Percentiles rank a stretch among this genome's conserved stretches.
Evolutionary conservation across 257 asterid genomes (phyloP).

Genomic region (Solanum pinnatisectum): DNA sequence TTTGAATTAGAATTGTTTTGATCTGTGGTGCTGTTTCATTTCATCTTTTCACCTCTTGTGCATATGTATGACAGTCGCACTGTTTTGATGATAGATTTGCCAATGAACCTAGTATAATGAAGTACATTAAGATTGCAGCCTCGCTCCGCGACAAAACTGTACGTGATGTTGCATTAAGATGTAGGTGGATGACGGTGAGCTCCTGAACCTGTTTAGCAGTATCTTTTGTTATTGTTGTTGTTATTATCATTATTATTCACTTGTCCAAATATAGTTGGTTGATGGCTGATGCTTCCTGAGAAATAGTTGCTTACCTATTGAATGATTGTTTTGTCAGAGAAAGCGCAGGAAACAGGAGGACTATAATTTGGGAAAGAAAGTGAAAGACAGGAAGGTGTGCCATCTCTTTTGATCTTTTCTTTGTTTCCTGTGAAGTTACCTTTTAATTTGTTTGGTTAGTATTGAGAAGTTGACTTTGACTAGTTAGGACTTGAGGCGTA

Average conservation of each 20-base stretch:
- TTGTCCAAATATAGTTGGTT: background rate
- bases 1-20: background rate
- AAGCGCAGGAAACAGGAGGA: slow-evolving; percentile 80
- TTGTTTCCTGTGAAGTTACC: background rate
- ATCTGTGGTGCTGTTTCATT: background rate
- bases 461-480: background rate
- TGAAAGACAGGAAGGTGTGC: slow-evolving; percentile 65
- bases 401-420: background rate
- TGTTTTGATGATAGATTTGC: slow-evolving; percentile 34
- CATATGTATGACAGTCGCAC: background rate
- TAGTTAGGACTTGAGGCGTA: background rate
- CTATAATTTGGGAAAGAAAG: slow-evolving; percentile 43
- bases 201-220: background rate
- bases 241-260: background rate
- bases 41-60: background rate
- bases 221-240: slow-evolving; percentile 5
- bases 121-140: slow-evolving; percentile 79
- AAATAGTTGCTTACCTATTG: slow-evolving; percentile 7
- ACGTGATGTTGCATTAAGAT: slow-evolving; percentile 89
- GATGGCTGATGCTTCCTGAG: background rate
- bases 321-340: slow-evolving; percentile 42
- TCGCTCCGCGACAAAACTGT: slow-evolving; percentile 70
- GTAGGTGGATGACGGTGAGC: slow-evolving; percentile 88
- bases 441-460: background rate
- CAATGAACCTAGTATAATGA: slow-evolving; percentile 59